These are phyloP conservation scores for Kodamaea plutei DNA, from an alignment of 1,139 yeast species.

Conservation along the genomic window DNA sequence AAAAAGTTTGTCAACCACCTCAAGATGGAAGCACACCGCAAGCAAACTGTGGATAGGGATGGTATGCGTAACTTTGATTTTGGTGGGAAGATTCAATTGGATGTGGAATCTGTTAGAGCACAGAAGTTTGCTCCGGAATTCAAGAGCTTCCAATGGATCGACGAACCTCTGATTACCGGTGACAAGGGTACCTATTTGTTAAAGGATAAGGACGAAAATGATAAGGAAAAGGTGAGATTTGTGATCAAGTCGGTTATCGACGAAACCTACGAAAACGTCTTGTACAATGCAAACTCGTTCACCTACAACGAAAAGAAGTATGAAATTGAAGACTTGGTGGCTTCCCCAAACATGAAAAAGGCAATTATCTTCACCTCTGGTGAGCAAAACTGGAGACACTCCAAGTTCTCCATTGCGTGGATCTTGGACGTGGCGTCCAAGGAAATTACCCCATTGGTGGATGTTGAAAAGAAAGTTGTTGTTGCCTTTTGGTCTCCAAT, in stretches of 20 bases:
- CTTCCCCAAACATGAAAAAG: slow-evolving; percentile 59
- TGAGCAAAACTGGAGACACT: slow-evolving; percentile 45
- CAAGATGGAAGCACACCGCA: slow-evolving; percentile 8
- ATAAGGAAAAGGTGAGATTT: slow-evolving; percentile 27
- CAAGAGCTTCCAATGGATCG: slow-evolving; percentile 65
- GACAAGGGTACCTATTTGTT: slow-evolving; percentile 57
- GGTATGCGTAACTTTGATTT: slow-evolving; percentile 9
- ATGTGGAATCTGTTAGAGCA: slow-evolving; percentile 37
- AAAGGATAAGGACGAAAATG: slow-evolving; percentile 18
- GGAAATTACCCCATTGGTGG: slow-evolving; percentile 15
- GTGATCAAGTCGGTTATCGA: slow-evolving; percentile 50
- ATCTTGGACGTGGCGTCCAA: slow-evolving; percentile 20
- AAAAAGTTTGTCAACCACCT: slow-evolving; percentile 7
- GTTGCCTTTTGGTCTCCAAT: slow-evolving; percentile 28
- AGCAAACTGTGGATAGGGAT: slow-evolving; percentile 5
- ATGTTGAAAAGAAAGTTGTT: slow-evolving; percentile 15
- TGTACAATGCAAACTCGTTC: slow-evolving; percentile 50
- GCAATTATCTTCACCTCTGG: slow-evolving; percentile 55
- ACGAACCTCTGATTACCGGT: slow-evolving; percentile 39
- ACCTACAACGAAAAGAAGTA: slow-evolving; percentile 34
- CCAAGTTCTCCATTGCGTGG: slow-evolving; percentile 41
- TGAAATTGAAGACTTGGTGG: slow-evolving; percentile 48
- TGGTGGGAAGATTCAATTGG: slow-evolving; percentile 27
- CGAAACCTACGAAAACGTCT: slow-evolving; percentile 35
- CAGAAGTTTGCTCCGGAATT: slow-evolving; percentile 48